Conservation (phyloP, 2,329 filamentous ascomycete species). For the Aspergillus sp. region DNA sequence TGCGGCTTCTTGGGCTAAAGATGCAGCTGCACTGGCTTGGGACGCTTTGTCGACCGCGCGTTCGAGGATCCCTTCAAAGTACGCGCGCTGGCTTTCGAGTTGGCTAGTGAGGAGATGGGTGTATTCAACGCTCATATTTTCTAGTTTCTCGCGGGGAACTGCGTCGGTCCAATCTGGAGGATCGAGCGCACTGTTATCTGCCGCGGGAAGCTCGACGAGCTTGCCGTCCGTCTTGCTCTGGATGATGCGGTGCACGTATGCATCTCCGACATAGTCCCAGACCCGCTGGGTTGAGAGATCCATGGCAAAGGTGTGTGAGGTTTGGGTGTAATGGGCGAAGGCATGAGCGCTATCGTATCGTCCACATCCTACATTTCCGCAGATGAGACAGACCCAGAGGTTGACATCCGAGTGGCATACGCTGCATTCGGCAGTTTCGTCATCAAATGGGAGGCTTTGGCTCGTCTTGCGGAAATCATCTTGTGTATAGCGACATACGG, state of each 20-base stretch:
- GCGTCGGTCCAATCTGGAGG: conserved; percentile 47
- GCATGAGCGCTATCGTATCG: conserved; percentile 92
- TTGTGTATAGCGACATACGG: conserved; percentile 88
- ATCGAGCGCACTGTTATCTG: conserved; percentile 45
- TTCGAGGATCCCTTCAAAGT: conserved; percentile 89
- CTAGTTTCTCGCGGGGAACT: conserved; percentile 60
- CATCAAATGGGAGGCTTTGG: conserved; percentile 59
- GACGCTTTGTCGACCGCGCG: conserved; percentile 88
- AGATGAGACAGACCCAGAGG: conserved; percentile 94
- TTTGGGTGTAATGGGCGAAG: conserved; percentile 89
- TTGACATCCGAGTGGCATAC: conserved; percentile 79
- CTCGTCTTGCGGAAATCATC: conserved; percentile 49
- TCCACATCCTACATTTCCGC: conserved; percentile 88
- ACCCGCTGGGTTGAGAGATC: conserved; percentile 92
- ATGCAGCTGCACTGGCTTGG: conserved; percentile 61
- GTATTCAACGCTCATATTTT: conserved; percentile 88
- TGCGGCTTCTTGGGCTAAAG: conserved; percentile 59
- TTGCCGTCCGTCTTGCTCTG: conserved; percentile 92
- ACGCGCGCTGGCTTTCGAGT: conserved; percentile 85
- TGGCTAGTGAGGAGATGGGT: conserved; percentile 91
- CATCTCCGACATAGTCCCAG: conserved; percentile 96
- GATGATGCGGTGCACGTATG: conserved; percentile 93
- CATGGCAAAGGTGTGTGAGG: conserved; percentile 85
- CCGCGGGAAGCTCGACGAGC: conserved; percentile 79
- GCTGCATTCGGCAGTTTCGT: conserved; percentile 60